Evolutionary conservation across 495 filamentous ascomycete species (phyloP).

Genomic region (Penicillium ochrochloron): DNA sequence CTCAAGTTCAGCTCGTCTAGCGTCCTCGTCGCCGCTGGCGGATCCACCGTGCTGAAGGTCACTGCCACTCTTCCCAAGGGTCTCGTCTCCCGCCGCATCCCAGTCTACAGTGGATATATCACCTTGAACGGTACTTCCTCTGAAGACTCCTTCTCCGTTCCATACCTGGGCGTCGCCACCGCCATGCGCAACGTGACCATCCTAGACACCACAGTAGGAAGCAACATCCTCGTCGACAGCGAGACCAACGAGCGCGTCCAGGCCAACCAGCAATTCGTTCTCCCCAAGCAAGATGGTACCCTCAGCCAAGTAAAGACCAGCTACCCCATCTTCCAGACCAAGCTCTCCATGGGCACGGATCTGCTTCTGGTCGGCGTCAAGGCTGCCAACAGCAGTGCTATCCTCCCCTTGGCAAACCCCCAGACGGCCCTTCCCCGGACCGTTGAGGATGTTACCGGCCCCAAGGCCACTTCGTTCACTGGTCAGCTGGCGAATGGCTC

Average conservation of each 20-base stretch:
- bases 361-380: conserved; percentile 29
- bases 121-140: conserved; percentile 34
- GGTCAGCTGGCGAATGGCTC: conserved; percentile 33
- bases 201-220: conserved; percentile 17
- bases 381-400: conserved; percentile 23
- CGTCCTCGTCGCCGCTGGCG: neutral
- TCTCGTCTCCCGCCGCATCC: neutral
- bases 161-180: conserved; percentile 33
- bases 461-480: conserved; percentile 5
- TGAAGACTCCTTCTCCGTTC: conserved; percentile 38
- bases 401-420: neutral
- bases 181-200: conserved; percentile 27
- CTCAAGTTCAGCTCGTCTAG: neutral
- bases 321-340: conserved; percentile 21
- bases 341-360: conserved; percentile 31
- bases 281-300: neutral
- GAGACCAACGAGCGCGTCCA: neutral
- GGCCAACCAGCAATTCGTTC: conserved; percentile 1
- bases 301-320: conserved; percentile 20
- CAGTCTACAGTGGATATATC: conserved; percentile 2
- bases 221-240: neutral
- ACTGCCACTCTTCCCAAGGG: neutral
- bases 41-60: neutral
- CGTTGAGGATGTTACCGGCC: neutral
- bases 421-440: neutral